A percentile compares a stretch with the other conserved stretches of the same genome.
phyloP scores from a whole-genome alignment of 257 asterid species.

The Solanum ossicruentum region DNA sequence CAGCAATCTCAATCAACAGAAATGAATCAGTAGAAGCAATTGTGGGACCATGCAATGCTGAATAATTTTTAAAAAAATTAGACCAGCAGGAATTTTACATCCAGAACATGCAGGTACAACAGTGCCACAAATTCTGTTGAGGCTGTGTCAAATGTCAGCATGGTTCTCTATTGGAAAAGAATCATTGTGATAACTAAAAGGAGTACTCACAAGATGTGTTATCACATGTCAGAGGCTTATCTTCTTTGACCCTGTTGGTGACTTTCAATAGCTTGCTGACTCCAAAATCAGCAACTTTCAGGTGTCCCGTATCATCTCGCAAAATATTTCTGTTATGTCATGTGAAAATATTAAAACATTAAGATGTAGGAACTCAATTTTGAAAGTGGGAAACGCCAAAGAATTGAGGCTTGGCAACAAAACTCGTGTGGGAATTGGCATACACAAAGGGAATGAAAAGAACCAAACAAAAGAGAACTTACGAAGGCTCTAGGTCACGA shows the following conservation, averaged over 20 bases:
- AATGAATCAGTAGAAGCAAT: neutral
- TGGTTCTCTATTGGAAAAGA: neutral
- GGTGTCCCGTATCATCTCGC: slow-evolving; percentile 92
- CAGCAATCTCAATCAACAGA: neutral
- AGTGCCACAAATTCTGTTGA: neutral
- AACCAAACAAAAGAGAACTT: slow-evolving; percentile 16
- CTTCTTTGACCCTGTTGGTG: slow-evolving; percentile 65
- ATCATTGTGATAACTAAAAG: neutral
- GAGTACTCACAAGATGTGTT: slow-evolving; percentile 67
- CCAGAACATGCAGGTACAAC: neutral
- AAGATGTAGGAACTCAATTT: neutral
- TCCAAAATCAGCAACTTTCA: slow-evolving; percentile 96
- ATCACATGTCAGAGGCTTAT: slow-evolving; percentile 31
- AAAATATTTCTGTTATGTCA: slow-evolving; percentile 65
- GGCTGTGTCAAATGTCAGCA: neutral
- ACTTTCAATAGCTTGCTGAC: slow-evolving; percentile 82
- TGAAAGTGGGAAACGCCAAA: neutral
- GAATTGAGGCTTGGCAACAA: neutral
- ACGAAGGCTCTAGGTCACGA: slow-evolving; percentile 96
- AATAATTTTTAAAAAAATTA: neutral
- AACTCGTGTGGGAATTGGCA: neutral
- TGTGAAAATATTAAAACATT: neutral
- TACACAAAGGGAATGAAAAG: neutral
- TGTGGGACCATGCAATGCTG: neutral
- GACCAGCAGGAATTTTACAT: neutral